A percentile compares a stretch with the other conserved stretches of the same genome.
These are phyloP conservation scores for Holtermanniella nyarrowii DNA, from an alignment of 768 basidiomycete species.

Conservation along the genomic window DNA sequence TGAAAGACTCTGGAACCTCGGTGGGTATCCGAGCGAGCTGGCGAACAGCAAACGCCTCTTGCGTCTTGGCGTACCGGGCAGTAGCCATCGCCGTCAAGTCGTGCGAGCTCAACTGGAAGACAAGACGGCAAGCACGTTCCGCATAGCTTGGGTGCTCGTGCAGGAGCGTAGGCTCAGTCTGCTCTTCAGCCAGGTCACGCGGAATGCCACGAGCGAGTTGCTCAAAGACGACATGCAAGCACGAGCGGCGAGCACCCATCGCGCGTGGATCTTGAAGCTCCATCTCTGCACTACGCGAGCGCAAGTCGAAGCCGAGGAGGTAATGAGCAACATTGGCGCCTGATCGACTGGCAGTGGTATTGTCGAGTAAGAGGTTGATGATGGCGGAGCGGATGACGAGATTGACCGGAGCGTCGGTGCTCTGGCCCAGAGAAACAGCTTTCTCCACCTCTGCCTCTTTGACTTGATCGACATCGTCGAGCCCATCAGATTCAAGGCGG, in stretches of 20 bases:
- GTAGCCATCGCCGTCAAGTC: slow-evolving; percentile 67
- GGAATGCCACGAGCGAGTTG: slow-evolving; percentile 65
- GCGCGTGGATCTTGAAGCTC: slow-evolving; percentile 42
- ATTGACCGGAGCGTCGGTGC: slow-evolving; percentile 30
- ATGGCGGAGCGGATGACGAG: slow-evolving; percentile 66
- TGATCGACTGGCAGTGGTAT: slow-evolving; percentile 52
- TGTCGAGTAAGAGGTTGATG: slow-evolving; percentile 69
- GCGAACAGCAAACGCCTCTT: slow-evolving; percentile 78
- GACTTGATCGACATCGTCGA: slow-evolving; percentile 54
- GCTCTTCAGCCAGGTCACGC: slow-evolving; percentile 40
- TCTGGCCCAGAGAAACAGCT: slow-evolving; percentile 4
- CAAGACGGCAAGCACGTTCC: slow-evolving; percentile 70
- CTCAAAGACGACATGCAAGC: slow-evolving; percentile 70
- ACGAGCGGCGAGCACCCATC: slow-evolving; percentile 44
- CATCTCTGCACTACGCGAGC: slow-evolving; percentile 49
- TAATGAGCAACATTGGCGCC: slow-evolving; percentile 84
- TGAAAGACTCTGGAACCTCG: not conserved
- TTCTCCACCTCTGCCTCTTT: slow-evolving; percentile 40
- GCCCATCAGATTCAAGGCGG: slow-evolving; percentile 54
- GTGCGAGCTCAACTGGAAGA: slow-evolving; percentile 81
- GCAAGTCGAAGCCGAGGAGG: slow-evolving; percentile 59
- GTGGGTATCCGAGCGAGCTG: slow-evolving; percentile 67
- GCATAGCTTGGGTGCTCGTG: slow-evolving; percentile 59
- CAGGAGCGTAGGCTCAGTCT: slow-evolving; percentile 22
- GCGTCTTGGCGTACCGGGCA: slow-evolving; percentile 73